Evolutionary conservation across 2,329 filamentous ascomycete species (phyloP).

Genomic region (Plenodomus biglobosus): DNA sequence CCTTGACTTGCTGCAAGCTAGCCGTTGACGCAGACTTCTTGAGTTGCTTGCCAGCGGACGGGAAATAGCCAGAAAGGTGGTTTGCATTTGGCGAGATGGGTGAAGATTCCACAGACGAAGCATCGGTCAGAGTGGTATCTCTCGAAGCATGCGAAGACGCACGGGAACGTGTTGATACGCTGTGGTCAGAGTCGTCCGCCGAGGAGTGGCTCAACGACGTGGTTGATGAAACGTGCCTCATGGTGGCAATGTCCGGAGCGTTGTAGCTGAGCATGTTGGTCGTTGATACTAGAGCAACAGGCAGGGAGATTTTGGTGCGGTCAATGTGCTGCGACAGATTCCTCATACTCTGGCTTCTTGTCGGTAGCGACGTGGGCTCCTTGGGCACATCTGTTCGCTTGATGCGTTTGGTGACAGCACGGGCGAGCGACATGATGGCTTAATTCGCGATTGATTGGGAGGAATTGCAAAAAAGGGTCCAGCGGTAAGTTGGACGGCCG

Average conservation of each 20-base stretch:
- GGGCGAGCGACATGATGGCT: conserved; percentile 60
- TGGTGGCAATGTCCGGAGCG: conserved; percentile 72
- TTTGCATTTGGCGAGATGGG: conserved; percentile 57
- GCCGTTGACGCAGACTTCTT: conserved; percentile 45
- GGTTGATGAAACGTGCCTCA: conserved; percentile 47
- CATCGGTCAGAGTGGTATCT: conserved; percentile 67
- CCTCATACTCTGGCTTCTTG: conserved; percentile 52
- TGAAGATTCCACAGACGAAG: conserved; percentile 53
- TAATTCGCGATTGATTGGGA: conserved; percentile 34
- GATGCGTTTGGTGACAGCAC: conserved; percentile 70
- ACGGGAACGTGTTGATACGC: conserved; percentile 51
- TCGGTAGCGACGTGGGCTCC: conserved; percentile 31
- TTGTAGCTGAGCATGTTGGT: conserved; percentile 97
- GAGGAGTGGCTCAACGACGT: conserved; percentile 60
- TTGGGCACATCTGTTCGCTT: conserved; percentile 54
- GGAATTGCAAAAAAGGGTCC: conserved; percentile 28
- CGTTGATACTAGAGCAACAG: conserved; percentile 84
- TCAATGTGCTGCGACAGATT: conserved; percentile 51
- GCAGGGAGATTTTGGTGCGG: conserved; percentile 79
- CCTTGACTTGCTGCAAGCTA: conserved; percentile 32
- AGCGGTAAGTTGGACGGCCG: conserved; percentile 33
- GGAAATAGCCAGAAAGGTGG: conserved; percentile 60
- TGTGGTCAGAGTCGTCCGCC: conserved; percentile 72
- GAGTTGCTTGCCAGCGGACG: conserved; percentile 52
- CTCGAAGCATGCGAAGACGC: conserved; percentile 54